Conservation (phyloP, 208 protist species). For the Crithidia bombi region DNA sequence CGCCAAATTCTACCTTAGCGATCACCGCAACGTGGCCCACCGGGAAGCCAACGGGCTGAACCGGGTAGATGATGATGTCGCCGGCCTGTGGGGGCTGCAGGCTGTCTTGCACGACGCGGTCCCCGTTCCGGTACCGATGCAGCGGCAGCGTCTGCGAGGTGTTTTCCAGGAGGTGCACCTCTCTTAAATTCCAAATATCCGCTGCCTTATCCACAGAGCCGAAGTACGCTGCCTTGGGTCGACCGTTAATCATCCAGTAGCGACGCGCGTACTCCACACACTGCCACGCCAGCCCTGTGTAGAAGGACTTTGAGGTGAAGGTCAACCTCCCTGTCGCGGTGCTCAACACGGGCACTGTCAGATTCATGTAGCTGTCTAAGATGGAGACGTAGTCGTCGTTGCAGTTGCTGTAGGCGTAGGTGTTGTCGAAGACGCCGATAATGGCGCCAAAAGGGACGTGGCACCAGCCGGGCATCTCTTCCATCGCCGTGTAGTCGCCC, state of each 20-base stretch:
- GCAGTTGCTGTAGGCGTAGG: conserved; percentile 78
- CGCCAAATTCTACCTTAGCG: conserved; percentile 38
- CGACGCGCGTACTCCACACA: conserved; percentile 88
- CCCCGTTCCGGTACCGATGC: conserved; percentile 51
- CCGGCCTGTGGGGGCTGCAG: conserved; percentile 39
- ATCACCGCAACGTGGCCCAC: conserved; percentile 85
- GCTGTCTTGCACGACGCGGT: conserved; percentile 13
- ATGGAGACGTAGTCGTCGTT: conserved; percentile 48
- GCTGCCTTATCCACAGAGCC: conserved; percentile 54
- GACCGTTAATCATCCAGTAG: conserved; percentile 79
- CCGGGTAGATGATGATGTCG: conserved; percentile 68
- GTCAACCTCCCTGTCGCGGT: neutral
- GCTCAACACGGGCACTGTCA: conserved; percentile 10
- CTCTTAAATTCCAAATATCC: conserved; percentile 73
- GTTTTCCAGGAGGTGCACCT: conserved; percentile 39
- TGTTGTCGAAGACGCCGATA: conserved; percentile 52
- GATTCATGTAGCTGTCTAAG: conserved; percentile 24
- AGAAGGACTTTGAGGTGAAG: neutral
- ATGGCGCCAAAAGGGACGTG: conserved; percentile 50
- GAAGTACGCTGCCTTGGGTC: conserved; percentile 58
- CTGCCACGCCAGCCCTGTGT: conserved; percentile 77
- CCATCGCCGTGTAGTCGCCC: too few species aligned
- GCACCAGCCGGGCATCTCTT: neutral
- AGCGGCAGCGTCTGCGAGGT: conserved; percentile 37
- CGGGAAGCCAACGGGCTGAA: conserved; percentile 45